phyloP scores from a whole-genome alignment of 805 yeast species.

The Wickerhamomyces ciferrii region DNA sequence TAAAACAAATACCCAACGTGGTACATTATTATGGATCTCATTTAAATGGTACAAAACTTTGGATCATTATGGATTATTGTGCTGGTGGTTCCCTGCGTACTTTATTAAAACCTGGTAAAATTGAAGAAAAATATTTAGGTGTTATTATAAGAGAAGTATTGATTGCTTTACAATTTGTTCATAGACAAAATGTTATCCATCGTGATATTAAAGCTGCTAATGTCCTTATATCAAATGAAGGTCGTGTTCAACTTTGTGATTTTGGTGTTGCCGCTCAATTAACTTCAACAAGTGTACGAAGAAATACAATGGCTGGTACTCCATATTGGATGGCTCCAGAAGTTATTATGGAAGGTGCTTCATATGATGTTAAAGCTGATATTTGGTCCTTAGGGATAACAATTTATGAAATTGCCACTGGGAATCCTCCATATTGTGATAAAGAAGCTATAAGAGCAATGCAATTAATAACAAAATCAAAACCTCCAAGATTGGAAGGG shows the following conservation, averaged over 20 bases:
- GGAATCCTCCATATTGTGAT: conserved; percentile 96
- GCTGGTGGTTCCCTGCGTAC: conserved; percentile 87
- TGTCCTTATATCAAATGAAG: conserved; percentile 82
- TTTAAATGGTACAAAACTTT: conserved; percentile 80
- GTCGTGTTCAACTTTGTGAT: conserved; percentile 88
- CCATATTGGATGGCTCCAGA: conserved; percentile 99
- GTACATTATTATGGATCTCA: conserved; percentile 90
- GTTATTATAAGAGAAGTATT: conserved; percentile 82
- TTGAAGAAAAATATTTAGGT: conserved; percentile 80
- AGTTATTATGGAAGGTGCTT: conserved; percentile 86
- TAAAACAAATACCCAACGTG: conserved; percentile 84
- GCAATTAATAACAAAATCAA: conserved; percentile 86
- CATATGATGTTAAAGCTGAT: conserved; percentile 88
- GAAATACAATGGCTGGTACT: conserved; percentile 94
- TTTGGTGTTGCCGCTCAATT: conserved; percentile 98
- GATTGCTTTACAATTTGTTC: conserved; percentile 75
- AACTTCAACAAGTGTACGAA: conserved; percentile 64
- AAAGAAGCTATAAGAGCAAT: conserved; percentile 93
- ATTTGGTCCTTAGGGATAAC: conserved; percentile 98
- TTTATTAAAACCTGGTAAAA: conserved; percentile 74
- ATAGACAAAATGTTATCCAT: conserved; percentile 87
- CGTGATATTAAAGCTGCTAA: conserved; percentile 97
- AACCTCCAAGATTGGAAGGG: conserved; percentile 95
- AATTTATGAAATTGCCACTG: conserved; percentile 89
- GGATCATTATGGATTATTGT: conserved; percentile 98